Percentiles rank a stretch among this genome's conserved stretches.
Evolutionary conservation across 2,329 filamentous ascomycete genomes (phyloP).

Genomic region (Metarhizium guizhouense): DNA sequence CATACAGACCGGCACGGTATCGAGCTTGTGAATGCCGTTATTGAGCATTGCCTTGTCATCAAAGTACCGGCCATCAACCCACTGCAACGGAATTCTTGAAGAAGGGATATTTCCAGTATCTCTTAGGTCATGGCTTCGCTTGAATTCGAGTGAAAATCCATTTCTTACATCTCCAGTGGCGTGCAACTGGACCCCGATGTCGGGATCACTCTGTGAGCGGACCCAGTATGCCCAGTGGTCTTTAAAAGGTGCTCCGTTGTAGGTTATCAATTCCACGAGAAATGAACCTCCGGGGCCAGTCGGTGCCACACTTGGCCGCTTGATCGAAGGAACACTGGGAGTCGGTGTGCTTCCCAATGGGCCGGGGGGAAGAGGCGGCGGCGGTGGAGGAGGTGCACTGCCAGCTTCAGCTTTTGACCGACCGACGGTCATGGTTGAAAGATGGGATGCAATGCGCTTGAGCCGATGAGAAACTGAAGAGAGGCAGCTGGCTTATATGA

Average conservation of each 20-base stretch:
- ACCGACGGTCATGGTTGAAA: too few species aligned
- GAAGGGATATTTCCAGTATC: slow-evolving; percentile 9
- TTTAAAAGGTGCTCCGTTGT: slow-evolving; percentile 23
- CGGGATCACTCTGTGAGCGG: slow-evolving; percentile 6
- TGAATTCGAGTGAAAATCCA: slow-evolving; percentile 21
- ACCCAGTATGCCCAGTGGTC: slow-evolving; percentile 28
- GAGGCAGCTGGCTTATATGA: too few species aligned
- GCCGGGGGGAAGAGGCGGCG: too few species aligned
- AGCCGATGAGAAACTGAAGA: too few species aligned
- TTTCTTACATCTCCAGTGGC: slow-evolving; percentile 21
- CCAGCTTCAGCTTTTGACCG: too few species aligned
- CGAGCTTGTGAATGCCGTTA: slow-evolving; percentile 10
- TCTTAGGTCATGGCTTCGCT: slow-evolving; percentile 17
- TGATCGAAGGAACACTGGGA: neutral
- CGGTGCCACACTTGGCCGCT: neutral
- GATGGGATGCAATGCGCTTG: too few species aligned
- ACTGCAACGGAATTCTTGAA: slow-evolving; percentile 19
- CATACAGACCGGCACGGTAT: slow-evolving; percentile 14
- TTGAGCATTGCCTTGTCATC: slow-evolving; percentile 18
- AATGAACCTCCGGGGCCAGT: slow-evolving; percentile 13
- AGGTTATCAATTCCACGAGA: slow-evolving; percentile 20
- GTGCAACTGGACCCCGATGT: slow-evolving; percentile 20
- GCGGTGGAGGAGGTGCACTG: too few species aligned
- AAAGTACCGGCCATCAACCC: slow-evolving; percentile 16
- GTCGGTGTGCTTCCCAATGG: too few species aligned